Evolutionary conservation across 1,139 yeast species (phyloP).

Genomic region (Blastobotrys apis): DNA sequence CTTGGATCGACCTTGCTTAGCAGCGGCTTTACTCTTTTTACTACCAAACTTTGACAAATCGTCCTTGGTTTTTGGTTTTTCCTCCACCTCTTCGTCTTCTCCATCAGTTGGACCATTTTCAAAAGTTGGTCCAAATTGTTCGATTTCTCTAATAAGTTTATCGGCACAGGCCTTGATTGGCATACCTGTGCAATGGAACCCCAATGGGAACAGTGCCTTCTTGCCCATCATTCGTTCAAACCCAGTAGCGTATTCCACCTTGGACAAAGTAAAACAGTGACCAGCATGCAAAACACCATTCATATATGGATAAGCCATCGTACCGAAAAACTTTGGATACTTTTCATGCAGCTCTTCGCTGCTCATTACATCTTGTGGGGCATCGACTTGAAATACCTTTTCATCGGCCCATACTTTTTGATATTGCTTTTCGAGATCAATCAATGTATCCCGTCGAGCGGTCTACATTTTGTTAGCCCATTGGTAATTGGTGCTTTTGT

Average conservation of each 20-base stretch:
- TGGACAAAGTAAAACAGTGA: conserved; percentile 91
- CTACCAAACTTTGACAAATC: conserved; percentile 90
- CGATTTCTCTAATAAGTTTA: conserved; percentile 87
- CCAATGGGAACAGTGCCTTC: conserved; percentile 89
- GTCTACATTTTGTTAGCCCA: conserved; percentile 44
- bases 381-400: conserved; percentile 78
- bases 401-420: conserved; percentile 86
- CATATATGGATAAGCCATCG: conserved; percentile 99
- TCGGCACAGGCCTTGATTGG: conserved; percentile 97
- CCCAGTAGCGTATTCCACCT: conserved; percentile 90
- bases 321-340: conserved; percentile 82
- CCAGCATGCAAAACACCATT: conserved; percentile 98
- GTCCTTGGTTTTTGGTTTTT: conserved; percentile 46
- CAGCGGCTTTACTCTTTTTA: conserved; percentile 86
- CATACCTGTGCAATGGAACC: conserved; percentile 99
- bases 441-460: conserved; percentile 88
- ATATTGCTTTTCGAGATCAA: conserved; percentile 84
- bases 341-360: conserved; percentile 69
- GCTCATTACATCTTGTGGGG: conserved; percentile 69
- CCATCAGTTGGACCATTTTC: conserved; percentile 57
- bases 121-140: conserved; percentile 81
- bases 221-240: conserved; percentile 94
- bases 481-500: background rate
- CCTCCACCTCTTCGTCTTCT: conserved; percentile 45
- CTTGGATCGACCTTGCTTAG: conserved; percentile 90